Percentiles rank a stretch among this genome's conserved stretches.
Conservation (phyloP, 2,329 filamentous ascomycete species). For the Phyllosticta citribraziliensis region DNA sequence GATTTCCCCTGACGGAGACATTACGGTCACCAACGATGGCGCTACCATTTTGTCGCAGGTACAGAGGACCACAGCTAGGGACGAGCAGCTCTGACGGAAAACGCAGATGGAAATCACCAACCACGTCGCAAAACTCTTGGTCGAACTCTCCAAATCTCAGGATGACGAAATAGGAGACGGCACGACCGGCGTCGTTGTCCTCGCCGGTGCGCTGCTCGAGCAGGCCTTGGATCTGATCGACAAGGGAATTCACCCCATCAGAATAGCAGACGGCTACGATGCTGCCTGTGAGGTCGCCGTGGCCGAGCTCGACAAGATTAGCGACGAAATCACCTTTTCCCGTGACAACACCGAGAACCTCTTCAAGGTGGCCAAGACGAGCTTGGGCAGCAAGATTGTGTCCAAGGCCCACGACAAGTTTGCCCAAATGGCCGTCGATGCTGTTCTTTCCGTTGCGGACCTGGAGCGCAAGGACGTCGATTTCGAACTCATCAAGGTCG, state of each 20-base stretch:
- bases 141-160: constrained; percentile 96
- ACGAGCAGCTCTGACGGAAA: background rate
- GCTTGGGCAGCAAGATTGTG: constrained; percentile 96
- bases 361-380: constrained; percentile 89
- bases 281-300: constrained; percentile 95
- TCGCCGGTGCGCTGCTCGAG: constrained; percentile 89
- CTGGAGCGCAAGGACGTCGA: constrained; percentile 94
- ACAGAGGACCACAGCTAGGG: constrained; percentile 14
- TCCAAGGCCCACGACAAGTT: constrained; percentile 99
- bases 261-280: constrained; percentile 97
- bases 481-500: constrained; percentile 98
- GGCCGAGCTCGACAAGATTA: constrained; percentile 83
- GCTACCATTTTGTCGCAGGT: constrained; percentile 84
- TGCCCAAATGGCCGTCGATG: constrained; percentile 92
- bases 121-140: constrained; percentile 92
- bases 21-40: constrained; percentile 98
- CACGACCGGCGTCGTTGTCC: constrained; percentile 92
- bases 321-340: constrained; percentile 80
- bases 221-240: constrained; percentile 97
- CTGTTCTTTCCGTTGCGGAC: constrained; percentile 91
- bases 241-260: constrained; percentile 98
- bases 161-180: constrained; percentile 98
- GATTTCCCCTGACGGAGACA: constrained; percentile 96
- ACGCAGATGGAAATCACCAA: constrained; percentile 93
- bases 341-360: constrained; percentile 74